A percentile compares a stretch with the other conserved stretches of the same genome.
These are phyloP conservation scores for Taiwanofungus camphoratus DNA, from an alignment of 1,284 basidiomycete genomes.

Conservation along the genomic window DNA sequence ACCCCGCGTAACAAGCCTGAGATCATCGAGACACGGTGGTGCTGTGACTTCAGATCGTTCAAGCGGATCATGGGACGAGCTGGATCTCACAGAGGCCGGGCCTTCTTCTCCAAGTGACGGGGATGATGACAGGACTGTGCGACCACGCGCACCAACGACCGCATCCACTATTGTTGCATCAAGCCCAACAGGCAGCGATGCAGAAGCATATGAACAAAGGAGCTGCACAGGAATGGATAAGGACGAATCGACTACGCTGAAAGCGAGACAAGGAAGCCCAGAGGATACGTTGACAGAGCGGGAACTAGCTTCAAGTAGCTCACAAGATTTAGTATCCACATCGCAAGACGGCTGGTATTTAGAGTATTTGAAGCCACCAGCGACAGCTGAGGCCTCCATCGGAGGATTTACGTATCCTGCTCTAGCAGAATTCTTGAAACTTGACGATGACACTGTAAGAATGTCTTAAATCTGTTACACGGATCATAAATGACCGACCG, in stretches of 20 bases:
- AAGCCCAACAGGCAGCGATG: neutral
- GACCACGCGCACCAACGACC: neutral
- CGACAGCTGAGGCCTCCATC: slow-evolving; percentile 5
- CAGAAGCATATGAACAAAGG: neutral
- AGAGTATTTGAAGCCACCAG: slow-evolving; percentile 20
- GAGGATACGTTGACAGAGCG: no score
- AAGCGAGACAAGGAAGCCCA: slow-evolving; percentile 5
- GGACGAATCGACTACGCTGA: neutral
- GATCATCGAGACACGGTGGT: no score
- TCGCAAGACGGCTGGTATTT: slow-evolving; percentile 19
- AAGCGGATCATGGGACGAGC: neutral
- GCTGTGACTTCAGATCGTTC: neutral
- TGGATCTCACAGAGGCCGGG: neutral
- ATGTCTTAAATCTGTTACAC: neutral
- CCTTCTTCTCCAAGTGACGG: neutral
- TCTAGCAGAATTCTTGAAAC: slow-evolving; percentile 14
- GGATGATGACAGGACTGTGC: neutral
- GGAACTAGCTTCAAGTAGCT: no score
- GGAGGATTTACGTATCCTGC: slow-evolving; percentile 15
- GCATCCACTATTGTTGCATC: neutral
- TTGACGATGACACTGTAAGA: slow-evolving; percentile 19
- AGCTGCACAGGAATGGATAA: slow-evolving; percentile 1
- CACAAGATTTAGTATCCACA: neutral
- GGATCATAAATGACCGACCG: neutral
- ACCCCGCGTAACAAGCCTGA: no score